A percentile compares a stretch with the other conserved stretches of the same genome.
These are phyloP conservation scores for Nothophytophthora sp. DNA, from an alignment of 352 stramenopile genomes.

Conservation along the genomic window DNA sequence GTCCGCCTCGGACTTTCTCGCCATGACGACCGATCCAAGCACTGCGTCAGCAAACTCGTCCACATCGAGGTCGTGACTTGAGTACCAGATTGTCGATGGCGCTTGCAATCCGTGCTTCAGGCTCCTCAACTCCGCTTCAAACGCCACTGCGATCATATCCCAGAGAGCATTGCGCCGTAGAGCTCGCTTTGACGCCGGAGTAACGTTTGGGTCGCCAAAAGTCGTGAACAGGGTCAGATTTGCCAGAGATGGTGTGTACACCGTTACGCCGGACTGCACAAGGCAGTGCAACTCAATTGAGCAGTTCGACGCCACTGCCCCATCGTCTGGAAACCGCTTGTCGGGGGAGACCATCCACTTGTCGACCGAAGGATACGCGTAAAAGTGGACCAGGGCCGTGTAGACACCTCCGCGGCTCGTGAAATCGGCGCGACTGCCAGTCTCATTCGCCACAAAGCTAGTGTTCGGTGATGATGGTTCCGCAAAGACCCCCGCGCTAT, in stretches of 20 bases:
- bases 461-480: too few relatives aligned
- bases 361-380: constrained; percentile 40
- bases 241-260: constrained; percentile 54
- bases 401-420: constrained; percentile 25
- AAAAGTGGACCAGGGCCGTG: constrained; percentile 39
- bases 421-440: constrained; percentile 10
- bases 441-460: too few relatives aligned
- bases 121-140: constrained; percentile 40
- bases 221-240: constrained; percentile 21
- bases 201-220: constrained; percentile 14
- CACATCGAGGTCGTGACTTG: constrained; percentile 40
- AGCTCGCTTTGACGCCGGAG: constrained; percentile 17
- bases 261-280: constrained; percentile 56
- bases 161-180: constrained; percentile 33
- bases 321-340: background rate
- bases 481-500: background rate
- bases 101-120: constrained; percentile 46
- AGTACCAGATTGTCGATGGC: constrained; percentile 68
- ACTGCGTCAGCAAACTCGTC: constrained; percentile 64
- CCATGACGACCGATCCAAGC: constrained; percentile 40
- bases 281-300: constrained; percentile 27
- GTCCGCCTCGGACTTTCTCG: constrained; percentile 14
- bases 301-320: constrained; percentile 15
- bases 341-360: constrained; percentile 9
- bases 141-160: constrained; percentile 35